Evolutionary conservation across 2,329 filamentous ascomycete species (phyloP), one percentile per base, ranked within the genome.

Genomic region (Cryoendolithus antarcticus): DNA sequence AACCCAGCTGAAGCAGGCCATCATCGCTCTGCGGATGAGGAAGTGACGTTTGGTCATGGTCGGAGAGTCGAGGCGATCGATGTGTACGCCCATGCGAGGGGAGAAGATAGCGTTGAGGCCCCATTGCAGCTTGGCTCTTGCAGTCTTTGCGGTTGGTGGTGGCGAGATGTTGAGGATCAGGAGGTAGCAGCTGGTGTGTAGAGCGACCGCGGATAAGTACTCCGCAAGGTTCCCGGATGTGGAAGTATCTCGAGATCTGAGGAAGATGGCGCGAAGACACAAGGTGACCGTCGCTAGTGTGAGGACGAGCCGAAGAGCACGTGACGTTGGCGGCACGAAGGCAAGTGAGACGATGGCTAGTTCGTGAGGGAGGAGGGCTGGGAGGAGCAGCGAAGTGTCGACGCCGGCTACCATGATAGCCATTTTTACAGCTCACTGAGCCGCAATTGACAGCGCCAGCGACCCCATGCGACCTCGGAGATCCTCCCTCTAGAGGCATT

Each of bases 181-280:
- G n/a, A 40, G 34, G 34, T 40, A 40, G 30, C 38, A 35, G 19
- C 32, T 35, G 4, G 38, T 36, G 19, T 40, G 38, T 11, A 40
- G 36, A 6, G 38, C 38, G 4, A 40, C 11, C n/a, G 33, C 38
- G 34, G 36, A 40, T 30, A 36, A 35, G 33, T 40, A 40, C 29
- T 40, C 38, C 11, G 38, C 38, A 10, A 29, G 36, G 15, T 28
- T 27, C 5, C 33, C 28, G n/a, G 27, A 9, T 28, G 35, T 34
- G 29, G 32, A 35, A 21, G 13, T 35, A 8, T 29, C 24, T 9
- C 15, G 13, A n/a, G 12, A 9, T 7, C 29, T 30, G 6, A 28
- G 38, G 9, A 29, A 30, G 34, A 40, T 40, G 28, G 33, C 10
- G 28, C 36, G 29, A 9, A 36, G 13, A 15, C 38, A 40, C 9